Conservation (phyloP, 495 filamentous ascomycete genomes). For the Haplographium delicatum region DNA sequence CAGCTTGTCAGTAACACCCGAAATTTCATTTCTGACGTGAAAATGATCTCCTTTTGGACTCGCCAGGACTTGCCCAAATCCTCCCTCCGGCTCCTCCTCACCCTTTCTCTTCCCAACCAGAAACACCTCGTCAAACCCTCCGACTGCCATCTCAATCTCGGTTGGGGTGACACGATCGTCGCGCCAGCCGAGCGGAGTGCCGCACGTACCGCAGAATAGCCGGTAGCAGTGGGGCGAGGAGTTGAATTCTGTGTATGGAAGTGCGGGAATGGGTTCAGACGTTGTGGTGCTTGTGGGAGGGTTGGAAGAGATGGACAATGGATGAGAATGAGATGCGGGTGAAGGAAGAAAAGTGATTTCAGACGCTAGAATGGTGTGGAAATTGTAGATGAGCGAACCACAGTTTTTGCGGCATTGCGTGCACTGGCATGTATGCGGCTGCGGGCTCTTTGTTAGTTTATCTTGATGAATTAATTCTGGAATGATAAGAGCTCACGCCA, state of each 20-base stretch:
- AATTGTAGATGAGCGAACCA: constrained; percentile 30
- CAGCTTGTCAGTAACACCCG: constrained; percentile 17
- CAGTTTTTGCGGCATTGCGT: constrained; percentile 39
- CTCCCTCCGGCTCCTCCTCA: constrained; percentile 4
- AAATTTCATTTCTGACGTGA: constrained; percentile 10
- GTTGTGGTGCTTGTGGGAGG: too few species aligned
- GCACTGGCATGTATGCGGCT: constrained; percentile 36
- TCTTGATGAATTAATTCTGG: neutral
- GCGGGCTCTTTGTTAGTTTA: neutral
- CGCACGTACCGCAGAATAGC: constrained; percentile 29
- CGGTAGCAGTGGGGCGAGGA: constrained; percentile 13
- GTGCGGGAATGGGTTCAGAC: constrained; percentile 26
- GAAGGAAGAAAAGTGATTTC: too few species aligned
- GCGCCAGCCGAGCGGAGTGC: constrained; percentile 24
- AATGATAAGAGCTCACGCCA: constrained; percentile 8
- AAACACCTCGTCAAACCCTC: constrained; percentile 32
- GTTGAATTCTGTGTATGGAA: constrained; percentile 16
- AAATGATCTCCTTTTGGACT: constrained; percentile 9
- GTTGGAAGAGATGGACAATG: too few species aligned
- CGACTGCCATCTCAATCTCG: constrained; percentile 29
- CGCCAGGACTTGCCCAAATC: constrained; percentile 7
- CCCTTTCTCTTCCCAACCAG: constrained; percentile 23
- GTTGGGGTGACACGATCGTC: constrained; percentile 1
- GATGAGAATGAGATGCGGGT: too few species aligned
- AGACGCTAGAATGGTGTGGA: constrained; percentile 21